These are phyloP conservation scores for Corymbia maculata DNA, from an alignment of 345 rosid genomes.

Conservation along the genomic window DNA sequence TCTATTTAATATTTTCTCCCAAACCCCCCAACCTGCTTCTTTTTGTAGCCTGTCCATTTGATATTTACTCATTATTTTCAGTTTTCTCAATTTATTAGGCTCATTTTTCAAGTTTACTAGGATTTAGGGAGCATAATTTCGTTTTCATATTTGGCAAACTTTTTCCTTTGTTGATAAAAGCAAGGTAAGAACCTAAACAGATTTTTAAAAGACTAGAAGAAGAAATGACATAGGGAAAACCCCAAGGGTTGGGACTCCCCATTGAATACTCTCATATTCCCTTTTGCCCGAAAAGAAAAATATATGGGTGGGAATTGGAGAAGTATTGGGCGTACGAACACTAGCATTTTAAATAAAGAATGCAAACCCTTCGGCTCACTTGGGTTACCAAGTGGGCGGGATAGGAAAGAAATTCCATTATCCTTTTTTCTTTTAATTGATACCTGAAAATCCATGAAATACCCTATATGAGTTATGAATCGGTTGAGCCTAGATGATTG, in stretches of 20 bases:
- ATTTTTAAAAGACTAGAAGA: no score
- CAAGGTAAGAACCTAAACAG: neutral
- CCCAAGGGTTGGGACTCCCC: no score
- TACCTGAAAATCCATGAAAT: neutral
- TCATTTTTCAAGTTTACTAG: neutral
- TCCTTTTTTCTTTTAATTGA: neutral
- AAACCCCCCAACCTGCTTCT: neutral
- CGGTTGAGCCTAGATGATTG: neutral
- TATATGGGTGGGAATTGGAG: no score
- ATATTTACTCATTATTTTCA: neutral
- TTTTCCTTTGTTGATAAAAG: neutral
- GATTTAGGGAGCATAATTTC: neutral
- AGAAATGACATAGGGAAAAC: no score
- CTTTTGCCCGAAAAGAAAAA: no score
- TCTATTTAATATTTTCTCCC: neutral
- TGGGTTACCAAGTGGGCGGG: no score
- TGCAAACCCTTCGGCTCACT: no score
- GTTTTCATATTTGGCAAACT: neutral
- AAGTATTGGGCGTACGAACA: no score
- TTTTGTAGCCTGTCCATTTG: neutral
- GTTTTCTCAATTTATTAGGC: neutral
- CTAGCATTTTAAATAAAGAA: no score
- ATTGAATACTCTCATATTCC: no score
- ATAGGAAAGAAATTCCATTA: neutral
- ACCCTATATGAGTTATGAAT: neutral